Evolutionary conservation across 2,329 filamentous ascomycete species (phyloP).

Genomic region (Tricladium varicosporioides): DNA sequence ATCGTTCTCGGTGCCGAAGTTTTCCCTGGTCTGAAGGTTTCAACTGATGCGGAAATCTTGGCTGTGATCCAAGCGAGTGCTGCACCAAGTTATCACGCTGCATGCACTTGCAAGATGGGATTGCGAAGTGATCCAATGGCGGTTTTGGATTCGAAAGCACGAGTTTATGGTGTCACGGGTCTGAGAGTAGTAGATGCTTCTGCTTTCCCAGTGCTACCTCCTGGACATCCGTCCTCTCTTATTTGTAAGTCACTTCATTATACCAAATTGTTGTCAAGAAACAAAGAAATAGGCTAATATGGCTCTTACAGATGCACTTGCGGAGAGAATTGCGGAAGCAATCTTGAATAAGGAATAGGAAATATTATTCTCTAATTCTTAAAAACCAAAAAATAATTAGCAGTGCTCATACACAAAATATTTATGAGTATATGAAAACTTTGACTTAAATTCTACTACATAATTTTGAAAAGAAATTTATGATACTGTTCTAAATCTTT

Average conservation of each 20-base stretch:
- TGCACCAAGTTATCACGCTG: too few species aligned
- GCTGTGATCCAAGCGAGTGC: neutral
- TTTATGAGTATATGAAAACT: too few species aligned
- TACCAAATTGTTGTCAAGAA: neutral
- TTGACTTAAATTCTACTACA: too few species aligned
- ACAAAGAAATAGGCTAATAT: neutral
- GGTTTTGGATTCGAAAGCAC: too few species aligned
- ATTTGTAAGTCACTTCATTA: neutral
- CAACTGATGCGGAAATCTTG: conserved; percentile 10
- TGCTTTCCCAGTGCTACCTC: neutral
- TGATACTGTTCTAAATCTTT: too few species aligned
- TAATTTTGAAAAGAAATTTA: too few species aligned
- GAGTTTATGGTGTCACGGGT: neutral
- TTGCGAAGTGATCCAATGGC: too few species aligned
- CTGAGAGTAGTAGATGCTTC: neutral
- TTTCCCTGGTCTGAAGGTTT: neutral
- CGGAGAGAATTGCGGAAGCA: neutral
- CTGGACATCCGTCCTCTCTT: neutral
- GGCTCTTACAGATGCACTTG: neutral
- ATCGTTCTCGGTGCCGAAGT: conserved; percentile 1
- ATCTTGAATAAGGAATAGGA: too few species aligned
- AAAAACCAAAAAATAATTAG: too few species aligned
- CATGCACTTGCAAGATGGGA: too few species aligned
- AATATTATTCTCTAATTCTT: too few species aligned
- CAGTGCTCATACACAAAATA: too few species aligned